A percentile compares a stretch with the other conserved stretches of the same genome.
Conservation (phyloP, 768 basidiomycete genomes). For the Boletus rubescentipes region DNA sequence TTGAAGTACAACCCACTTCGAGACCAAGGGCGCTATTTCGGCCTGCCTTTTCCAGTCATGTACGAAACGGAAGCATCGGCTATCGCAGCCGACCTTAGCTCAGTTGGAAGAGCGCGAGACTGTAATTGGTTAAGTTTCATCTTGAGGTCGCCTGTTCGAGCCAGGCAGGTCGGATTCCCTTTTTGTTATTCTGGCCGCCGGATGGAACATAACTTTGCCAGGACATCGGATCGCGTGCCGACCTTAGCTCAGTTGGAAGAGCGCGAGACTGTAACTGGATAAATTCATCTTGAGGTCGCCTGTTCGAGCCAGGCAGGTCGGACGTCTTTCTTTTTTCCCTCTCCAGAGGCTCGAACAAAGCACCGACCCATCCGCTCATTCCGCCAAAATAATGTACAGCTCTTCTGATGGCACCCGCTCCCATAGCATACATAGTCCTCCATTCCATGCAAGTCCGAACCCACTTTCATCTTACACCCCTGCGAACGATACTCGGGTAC, state of each 20-base stretch:
- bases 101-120: slow-evolving; percentile 54
- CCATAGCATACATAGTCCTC: neutral
- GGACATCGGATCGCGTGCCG: too few species aligned
- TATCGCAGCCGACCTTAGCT: slow-evolving; percentile 28
- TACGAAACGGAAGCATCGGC: neutral
- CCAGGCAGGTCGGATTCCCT: slow-evolving; percentile 37
- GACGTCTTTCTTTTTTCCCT: slow-evolving; percentile 13
- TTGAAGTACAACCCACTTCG: too few species aligned
- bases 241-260: slow-evolving; percentile 48
- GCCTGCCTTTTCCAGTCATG: neutral
- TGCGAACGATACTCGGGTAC: neutral
- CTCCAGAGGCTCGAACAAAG: too few species aligned
- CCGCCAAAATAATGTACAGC: too few species aligned
- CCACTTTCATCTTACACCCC: neutral
- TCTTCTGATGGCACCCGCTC: neutral
- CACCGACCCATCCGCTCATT: too few species aligned
- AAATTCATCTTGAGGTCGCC: slow-evolving; percentile 42
- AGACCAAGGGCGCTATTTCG: too few species aligned
- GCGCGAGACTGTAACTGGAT: slow-evolving; percentile 46
- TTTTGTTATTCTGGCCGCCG: neutral
- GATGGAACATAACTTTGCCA: too few species aligned
- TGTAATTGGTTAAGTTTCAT: slow-evolving; percentile 37
- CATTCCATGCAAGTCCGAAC: neutral
- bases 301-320: slow-evolving; percentile 45
- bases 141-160: slow-evolving; percentile 47